These are phyloP conservation scores for Xylariaceae sp. DNA, from an alignment of 2,329 filamentous ascomycete species.

Conservation along the genomic window DNA sequence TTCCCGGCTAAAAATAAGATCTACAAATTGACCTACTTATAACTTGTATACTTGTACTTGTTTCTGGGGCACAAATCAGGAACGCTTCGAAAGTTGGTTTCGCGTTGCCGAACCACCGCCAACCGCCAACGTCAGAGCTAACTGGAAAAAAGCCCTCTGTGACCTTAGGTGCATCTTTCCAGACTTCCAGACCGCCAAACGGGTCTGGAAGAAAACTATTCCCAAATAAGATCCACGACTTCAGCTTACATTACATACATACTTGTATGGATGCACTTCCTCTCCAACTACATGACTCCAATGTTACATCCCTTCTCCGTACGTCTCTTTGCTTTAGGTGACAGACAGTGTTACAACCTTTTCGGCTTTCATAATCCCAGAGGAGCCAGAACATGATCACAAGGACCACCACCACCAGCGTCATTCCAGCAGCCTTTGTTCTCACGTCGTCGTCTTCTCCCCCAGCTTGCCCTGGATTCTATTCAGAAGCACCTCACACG, in stretches of 20 bases:
- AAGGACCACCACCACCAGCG: conserved; percentile 3
- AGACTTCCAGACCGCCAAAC: not conserved
- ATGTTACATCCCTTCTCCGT: no score
- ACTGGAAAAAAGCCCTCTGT: not conserved
- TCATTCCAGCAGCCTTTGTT: conserved; percentile 28
- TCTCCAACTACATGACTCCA: conserved; percentile 1
- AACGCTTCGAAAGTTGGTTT: not conserved
- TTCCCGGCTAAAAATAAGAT: conserved; percentile 14
- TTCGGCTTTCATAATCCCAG: not conserved
- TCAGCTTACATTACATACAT: no score
- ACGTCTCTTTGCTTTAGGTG: conserved; percentile 10
- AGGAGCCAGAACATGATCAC: conserved; percentile 17
- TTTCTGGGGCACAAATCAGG: not conserved
- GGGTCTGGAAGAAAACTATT: not conserved
- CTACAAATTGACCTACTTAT: conserved; percentile 12
- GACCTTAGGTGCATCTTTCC: no score
- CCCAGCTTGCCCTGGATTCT: conserved; percentile 3
- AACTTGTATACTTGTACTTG: not conserved
- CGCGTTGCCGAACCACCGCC: not conserved
- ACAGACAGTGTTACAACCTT: conserved; percentile 17
- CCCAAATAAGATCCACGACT: not conserved
- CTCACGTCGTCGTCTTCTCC: conserved; percentile 11
- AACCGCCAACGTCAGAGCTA: not conserved
- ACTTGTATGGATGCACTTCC: conserved; percentile 4
- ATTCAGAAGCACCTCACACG: conserved; percentile 5